Base-by-base conservation (phyloP, 2,329 filamentous ascomycete genomes). In the Penicillium crustosum region DNA sequence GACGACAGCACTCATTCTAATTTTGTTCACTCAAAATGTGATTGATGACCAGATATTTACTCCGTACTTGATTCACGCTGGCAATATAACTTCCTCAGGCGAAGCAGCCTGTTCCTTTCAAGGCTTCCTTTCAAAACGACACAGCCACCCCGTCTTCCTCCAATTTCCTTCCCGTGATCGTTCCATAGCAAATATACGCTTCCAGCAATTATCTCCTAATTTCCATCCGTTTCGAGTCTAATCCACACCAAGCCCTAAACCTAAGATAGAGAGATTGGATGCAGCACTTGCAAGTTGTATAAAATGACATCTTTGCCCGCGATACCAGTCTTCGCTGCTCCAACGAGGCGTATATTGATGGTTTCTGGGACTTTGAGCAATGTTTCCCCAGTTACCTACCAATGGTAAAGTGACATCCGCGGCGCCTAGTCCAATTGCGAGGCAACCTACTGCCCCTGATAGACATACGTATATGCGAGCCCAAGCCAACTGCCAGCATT, bases 391-490 rank as follows among this genome's bases (percentile, higher is more conserved):
- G 78, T 79, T 0, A 79, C 74, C 44, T 0, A 79, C 74, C 44
- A 81, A 66, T 2, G 75, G 70, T 68, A 81, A 73, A 6, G 72
- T 75, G 1, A 79, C 77, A 59, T 81, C 79, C 17, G 77, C 75
- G 10, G 72, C 77, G 1, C 78, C 78, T 2, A 81, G 66, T 0
- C 79, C 79, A 35, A 81, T 75, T 5, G 77, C 72, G 6, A 81
- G 65, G 35, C 70, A 75, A 0, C 75, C 74, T 27, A 79, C 65
- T 2, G 70, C 70, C 2, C 78, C 79, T 6, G 74, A 69, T 3
- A 74, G 77, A 58, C 78, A 81, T 4, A 58, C 78, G 81, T 4
- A 78, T 80, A 60, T 81, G 79, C 1, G 76, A 79, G 61, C 81
- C 79, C 23, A 70, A 72, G 0, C 78, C 78, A 21, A 81, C 70